phyloP scores from a whole-genome alignment of 2,329 filamentous ascomycete genomes.

The Tolypocladium ovalisporum region DNA sequence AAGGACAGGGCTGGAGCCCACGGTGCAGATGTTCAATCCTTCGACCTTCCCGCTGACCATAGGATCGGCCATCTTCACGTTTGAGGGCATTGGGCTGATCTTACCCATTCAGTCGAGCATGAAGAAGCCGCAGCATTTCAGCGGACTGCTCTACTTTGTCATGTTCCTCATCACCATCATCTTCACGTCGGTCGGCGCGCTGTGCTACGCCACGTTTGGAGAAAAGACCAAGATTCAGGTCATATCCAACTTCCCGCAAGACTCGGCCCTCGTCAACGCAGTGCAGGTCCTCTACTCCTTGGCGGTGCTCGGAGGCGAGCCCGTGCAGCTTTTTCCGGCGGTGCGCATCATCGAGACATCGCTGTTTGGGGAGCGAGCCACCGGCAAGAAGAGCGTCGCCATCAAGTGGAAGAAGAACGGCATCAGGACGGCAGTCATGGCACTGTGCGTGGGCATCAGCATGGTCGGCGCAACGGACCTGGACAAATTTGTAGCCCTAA shows the following conservation, averaged over 20 bases:
- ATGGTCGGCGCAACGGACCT: slow-evolving; percentile 57
- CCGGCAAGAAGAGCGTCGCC: slow-evolving; percentile 49
- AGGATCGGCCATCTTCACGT: slow-evolving; percentile 66
- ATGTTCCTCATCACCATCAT: slow-evolving; percentile 65
- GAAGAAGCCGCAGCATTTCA: slow-evolving; percentile 58
- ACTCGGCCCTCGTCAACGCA: slow-evolving; percentile 60
- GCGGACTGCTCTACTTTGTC: slow-evolving; percentile 52
- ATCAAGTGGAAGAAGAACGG: slow-evolving; percentile 72
- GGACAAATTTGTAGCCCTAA: slow-evolving; percentile 65
- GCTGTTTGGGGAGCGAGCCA: slow-evolving; percentile 54
- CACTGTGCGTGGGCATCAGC: slow-evolving; percentile 48
- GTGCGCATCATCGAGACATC: slow-evolving; percentile 59
- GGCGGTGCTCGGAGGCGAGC: slow-evolving; percentile 62
- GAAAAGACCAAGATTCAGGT: slow-evolving; percentile 59
- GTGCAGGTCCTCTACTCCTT: slow-evolving; percentile 67
- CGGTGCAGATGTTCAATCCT: slow-evolving; percentile 61
- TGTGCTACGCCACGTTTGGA: slow-evolving; percentile 68
- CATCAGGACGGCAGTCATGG: slow-evolving; percentile 46
- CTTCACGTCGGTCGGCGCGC: slow-evolving; percentile 60
- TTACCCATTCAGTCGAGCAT: slow-evolving; percentile 68
- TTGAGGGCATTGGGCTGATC: slow-evolving; percentile 68
- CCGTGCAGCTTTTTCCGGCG: slow-evolving; percentile 66
- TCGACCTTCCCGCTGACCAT: slow-evolving; percentile 58
- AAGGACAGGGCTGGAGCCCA: slow-evolving; percentile 42
- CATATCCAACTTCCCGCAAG: slow-evolving; percentile 66